Percentiles rank a stretch among this genome's conserved stretches.
Conservation (phyloP, 2,329 filamentous ascomycete genomes). For the Beauveria caledonica region DNA sequence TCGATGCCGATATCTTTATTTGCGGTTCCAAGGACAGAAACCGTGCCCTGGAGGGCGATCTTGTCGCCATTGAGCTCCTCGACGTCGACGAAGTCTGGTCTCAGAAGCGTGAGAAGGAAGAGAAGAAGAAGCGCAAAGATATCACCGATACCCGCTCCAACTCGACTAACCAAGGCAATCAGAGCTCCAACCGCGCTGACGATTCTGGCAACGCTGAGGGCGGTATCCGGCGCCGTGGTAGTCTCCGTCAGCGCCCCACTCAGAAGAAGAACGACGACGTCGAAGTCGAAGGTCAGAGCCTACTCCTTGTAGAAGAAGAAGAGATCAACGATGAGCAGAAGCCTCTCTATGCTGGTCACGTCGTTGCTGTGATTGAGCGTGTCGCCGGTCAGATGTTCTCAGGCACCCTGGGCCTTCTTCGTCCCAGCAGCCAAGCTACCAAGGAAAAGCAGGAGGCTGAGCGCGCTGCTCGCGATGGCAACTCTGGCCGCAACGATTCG, state of each 20-base stretch:
- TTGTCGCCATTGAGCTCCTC: constrained; percentile 90
- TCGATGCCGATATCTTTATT: constrained; percentile 98
- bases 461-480: constrained; percentile 80
- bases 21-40: constrained; percentile 99
- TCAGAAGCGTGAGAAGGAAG: constrained; percentile 98
- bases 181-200: constrained; percentile 53
- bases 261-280: constrained; percentile 99
- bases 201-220: constrained; percentile 62
- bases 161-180: constrained; percentile 63
- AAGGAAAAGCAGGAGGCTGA: constrained; percentile 99
- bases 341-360: constrained; percentile 91
- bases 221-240: constrained; percentile 84
- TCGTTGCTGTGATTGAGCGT: constrained; percentile 94
- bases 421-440: constrained; percentile 94
- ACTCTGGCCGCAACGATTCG: constrained; percentile 62
- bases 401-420: constrained; percentile 84
- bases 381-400: constrained; percentile 99
- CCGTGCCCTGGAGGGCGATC: constrained; percentile 88
- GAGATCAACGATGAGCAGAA: constrained; percentile 99
- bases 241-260: constrained; percentile 89
- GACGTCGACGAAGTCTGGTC: constrained; percentile 98
- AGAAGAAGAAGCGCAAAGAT: constrained; percentile 99
- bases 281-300: constrained; percentile 94
- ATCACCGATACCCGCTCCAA: constrained; percentile 83
- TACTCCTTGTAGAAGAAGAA: constrained; percentile 94